Conservation (phyloP, 768 basidiomycete species). For the Cubamyces lactineus region DNA sequence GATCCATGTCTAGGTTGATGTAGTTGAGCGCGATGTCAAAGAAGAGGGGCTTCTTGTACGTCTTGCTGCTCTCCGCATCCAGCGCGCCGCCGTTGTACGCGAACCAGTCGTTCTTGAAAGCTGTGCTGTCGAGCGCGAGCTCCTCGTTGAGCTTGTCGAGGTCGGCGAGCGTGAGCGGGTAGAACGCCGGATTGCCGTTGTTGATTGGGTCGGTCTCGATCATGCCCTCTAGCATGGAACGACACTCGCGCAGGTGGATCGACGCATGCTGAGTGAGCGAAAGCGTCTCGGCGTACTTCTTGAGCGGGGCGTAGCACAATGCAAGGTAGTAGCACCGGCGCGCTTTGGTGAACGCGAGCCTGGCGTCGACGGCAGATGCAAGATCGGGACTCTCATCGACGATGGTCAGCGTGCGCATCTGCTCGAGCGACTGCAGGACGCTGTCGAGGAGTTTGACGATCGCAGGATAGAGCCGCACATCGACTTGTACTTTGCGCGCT, state of each 20-base stretch:
- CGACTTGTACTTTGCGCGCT: slow-evolving; percentile 51
- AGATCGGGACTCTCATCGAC: slow-evolving; percentile 90
- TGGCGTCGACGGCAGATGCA: slow-evolving; percentile 73
- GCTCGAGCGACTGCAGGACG: slow-evolving; percentile 79
- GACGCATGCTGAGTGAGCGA: slow-evolving; percentile 70
- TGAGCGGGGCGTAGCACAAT: slow-evolving; percentile 69
- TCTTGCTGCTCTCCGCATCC: slow-evolving; percentile 44
- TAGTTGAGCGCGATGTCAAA: slow-evolving; percentile 96
- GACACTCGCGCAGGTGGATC: slow-evolving; percentile 76
- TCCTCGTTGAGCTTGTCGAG: slow-evolving; percentile 57
- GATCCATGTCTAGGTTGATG: slow-evolving; percentile 82
- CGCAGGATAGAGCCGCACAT: slow-evolving; percentile 78
- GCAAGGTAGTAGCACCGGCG: slow-evolving; percentile 80
- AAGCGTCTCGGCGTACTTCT: slow-evolving; percentile 74
- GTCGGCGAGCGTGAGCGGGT: slow-evolving; percentile 49
- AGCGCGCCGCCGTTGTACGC: slow-evolving; percentile 68
- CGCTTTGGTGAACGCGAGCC: slow-evolving; percentile 74
- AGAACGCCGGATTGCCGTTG: slow-evolving; percentile 50
- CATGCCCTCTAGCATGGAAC: slow-evolving; percentile 46
- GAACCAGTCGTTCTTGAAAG: slow-evolving; percentile 78
- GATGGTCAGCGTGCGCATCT: slow-evolving; percentile 80
- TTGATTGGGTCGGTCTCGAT: slow-evolving; percentile 48
- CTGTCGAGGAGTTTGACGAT: slow-evolving; percentile 89
- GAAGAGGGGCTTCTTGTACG: slow-evolving; percentile 83
- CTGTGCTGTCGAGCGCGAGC: slow-evolving; percentile 49